Percentiles rank a stretch among this genome's conserved stretches.
These are phyloP conservation scores for Tilletiaria anomala DNA, from an alignment of 1,284 basidiomycete genomes.

Conservation along the genomic window DNA sequence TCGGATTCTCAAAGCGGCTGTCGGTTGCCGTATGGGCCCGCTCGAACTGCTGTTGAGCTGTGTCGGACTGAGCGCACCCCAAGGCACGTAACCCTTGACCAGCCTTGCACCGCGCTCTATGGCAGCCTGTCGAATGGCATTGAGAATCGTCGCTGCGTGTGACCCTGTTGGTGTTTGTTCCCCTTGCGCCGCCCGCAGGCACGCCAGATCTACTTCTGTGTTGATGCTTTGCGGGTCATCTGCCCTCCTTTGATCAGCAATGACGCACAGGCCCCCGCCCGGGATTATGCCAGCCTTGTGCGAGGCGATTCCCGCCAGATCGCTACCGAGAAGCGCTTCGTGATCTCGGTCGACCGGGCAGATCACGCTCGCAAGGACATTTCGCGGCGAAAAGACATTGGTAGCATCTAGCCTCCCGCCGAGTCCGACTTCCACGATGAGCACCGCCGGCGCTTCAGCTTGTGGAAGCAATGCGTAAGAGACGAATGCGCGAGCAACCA, in stretches of 20 bases:
- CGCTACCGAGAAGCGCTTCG: slow-evolving; percentile 69
- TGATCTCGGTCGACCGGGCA: slow-evolving; percentile 84
- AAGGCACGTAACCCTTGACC: slow-evolving; percentile 7
- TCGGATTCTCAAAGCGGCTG: too few relatives aligned
- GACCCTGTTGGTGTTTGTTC: slow-evolving; percentile 5
- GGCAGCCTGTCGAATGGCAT: slow-evolving; percentile 14
- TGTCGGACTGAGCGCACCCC: neutral
- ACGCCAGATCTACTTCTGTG: neutral
- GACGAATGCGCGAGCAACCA: slow-evolving; percentile 44
- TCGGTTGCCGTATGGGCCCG: too few relatives aligned
- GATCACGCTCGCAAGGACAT: slow-evolving; percentile 59
- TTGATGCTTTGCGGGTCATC: too few relatives aligned
- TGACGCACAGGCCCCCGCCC: slow-evolving; percentile 52
- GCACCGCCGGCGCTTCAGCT: slow-evolving; percentile 52
- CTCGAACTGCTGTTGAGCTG: too few relatives aligned
- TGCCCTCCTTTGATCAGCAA: slow-evolving; percentile 45
- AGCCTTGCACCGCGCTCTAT: slow-evolving; percentile 11
- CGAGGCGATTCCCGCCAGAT: slow-evolving; percentile 57
- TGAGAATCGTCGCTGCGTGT: slow-evolving; percentile 13
- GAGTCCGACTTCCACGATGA: slow-evolving; percentile 86
- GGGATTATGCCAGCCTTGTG: slow-evolving; percentile 78
- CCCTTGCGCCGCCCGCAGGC: neutral
- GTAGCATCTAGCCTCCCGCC: slow-evolving; percentile 86
- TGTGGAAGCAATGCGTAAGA: slow-evolving; percentile 30
- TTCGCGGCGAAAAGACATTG: slow-evolving; percentile 59